Conservation (phyloP, 345 rosid genomes). For the Clausena lansium region DNA sequence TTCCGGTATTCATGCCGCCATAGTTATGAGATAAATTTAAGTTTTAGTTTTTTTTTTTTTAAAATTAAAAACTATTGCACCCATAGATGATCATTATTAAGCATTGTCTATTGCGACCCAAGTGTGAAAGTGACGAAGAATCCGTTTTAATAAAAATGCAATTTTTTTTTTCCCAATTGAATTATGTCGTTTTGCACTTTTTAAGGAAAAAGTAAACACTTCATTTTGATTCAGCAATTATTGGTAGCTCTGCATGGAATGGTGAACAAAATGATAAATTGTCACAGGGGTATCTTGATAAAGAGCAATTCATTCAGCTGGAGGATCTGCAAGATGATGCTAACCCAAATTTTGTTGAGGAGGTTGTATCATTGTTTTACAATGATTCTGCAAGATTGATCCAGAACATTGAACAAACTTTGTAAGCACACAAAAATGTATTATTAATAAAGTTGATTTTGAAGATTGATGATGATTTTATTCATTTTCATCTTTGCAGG, state of each 20-base stretch:
- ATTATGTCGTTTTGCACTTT: not conserved
- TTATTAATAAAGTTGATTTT: not conserved
- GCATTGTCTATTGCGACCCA: too few species aligned
- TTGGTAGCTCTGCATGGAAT: not conserved
- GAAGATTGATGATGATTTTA: not conserved
- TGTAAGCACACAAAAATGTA: constrained; percentile 35
- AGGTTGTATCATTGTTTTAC: constrained; percentile 54
- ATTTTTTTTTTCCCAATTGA: not conserved
- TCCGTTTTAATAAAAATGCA: not conserved
- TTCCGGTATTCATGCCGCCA: too few species aligned
- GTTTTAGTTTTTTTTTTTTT: too few species aligned
- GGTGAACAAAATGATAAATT: not conserved
- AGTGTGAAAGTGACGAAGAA: not conserved
- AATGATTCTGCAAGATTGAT: constrained; percentile 54
- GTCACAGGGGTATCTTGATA: constrained; percentile 65
- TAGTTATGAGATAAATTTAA: too few species aligned
- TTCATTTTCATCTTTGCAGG: constrained; percentile 15
- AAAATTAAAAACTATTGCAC: too few species aligned
- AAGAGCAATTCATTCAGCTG: constrained; percentile 58
- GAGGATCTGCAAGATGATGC: constrained; percentile 76
- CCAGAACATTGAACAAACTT: constrained; percentile 55
- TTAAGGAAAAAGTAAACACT: too few species aligned
- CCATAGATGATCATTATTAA: too few species aligned
- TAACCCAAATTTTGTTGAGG: constrained; percentile 70
- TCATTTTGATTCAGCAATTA: not conserved